Evolutionary conservation across 345 rosid species (phyloP).

Genomic region (Mangifera indica): DNA sequence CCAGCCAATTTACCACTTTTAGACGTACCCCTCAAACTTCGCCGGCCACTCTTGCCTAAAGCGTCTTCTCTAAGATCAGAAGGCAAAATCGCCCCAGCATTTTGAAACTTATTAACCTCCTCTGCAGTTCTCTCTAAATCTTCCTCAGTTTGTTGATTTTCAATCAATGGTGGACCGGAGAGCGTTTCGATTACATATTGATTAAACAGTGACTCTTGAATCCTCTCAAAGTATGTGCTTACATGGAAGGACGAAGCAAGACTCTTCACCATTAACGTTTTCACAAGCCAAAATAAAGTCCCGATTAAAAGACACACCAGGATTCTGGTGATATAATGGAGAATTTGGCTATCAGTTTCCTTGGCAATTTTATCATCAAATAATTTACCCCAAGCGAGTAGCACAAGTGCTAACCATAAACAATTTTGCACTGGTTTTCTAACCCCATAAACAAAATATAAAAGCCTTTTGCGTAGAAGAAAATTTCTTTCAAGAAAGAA

Average conservation of each 20-base stretch:
- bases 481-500: slow-evolving; percentile 82
- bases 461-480: slow-evolving; percentile 58
- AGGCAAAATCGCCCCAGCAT: slow-evolving; percentile 59
- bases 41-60: slow-evolving; percentile 37
- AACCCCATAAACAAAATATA: slow-evolving; percentile 85
- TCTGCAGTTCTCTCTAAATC: slow-evolving; percentile 48
- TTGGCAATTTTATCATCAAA: slow-evolving; percentile 54
- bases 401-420: slow-evolving; percentile 70
- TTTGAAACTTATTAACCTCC: slow-evolving; percentile 52
- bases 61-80: slow-evolving; percentile 55
- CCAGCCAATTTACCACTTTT: slow-evolving; percentile 41
- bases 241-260: slow-evolving; percentile 90
- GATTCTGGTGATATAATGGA: slow-evolving; percentile 57
- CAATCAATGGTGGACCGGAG: slow-evolving; percentile 74
- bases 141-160: slow-evolving; percentile 44
- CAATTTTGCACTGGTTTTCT: slow-evolving; percentile 83
- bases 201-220: slow-evolving; percentile 74
- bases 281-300: slow-evolving; percentile 72
- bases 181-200: slow-evolving; percentile 83
- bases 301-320: slow-evolving; percentile 65
- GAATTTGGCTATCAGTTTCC: slow-evolving; percentile 30
- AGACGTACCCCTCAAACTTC: slow-evolving; percentile 16
- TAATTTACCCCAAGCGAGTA: slow-evolving; percentile 69
- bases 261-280: slow-evolving; percentile 78
- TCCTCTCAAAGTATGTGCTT: slow-evolving; percentile 86